phyloP scores from a whole-genome alignment of 768 basidiomycete species.

The Fomitopsis serialis region DNA sequence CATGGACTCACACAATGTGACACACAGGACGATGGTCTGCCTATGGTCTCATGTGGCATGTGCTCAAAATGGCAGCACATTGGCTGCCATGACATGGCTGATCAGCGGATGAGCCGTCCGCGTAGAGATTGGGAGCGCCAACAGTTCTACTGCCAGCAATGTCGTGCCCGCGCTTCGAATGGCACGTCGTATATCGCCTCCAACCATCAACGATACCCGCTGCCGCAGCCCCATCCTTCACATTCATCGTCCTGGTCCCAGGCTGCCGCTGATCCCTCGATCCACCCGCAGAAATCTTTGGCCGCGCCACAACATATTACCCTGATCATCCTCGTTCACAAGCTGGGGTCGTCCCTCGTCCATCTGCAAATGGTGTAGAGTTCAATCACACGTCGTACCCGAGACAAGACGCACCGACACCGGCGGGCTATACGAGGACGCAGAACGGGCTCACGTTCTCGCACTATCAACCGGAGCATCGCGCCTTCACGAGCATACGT shows the following conservation, averaged over 20 bases:
- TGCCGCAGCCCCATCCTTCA: background rate
- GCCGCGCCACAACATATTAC: background rate
- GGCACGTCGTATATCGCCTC: constrained; percentile 8
- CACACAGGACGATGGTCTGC: constrained; percentile 68
- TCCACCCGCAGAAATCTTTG: background rate
- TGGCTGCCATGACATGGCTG: constrained; percentile 72
- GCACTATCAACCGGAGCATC: constrained; percentile 24
- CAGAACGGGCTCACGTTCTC: constrained; percentile 17
- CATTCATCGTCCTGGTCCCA: constrained; percentile 3
- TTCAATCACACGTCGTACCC: background rate
- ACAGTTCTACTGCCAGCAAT: constrained; percentile 72
- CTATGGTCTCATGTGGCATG: constrained; percentile 75
- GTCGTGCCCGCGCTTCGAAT: constrained; percentile 27
- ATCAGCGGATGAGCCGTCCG: constrained; percentile 55
- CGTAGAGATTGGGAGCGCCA: constrained; percentile 82
- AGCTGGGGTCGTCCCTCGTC: too few relatives aligned
- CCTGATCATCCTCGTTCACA: constrained; percentile 7
- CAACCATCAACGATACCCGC: constrained; percentile 9
- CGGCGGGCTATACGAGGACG: constrained; percentile 9
- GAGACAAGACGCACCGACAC: background rate
- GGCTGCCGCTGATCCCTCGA: constrained; percentile 1
- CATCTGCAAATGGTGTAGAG: background rate
- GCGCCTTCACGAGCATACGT: constrained; percentile 14
- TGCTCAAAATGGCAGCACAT: constrained; percentile 93
- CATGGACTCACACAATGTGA: background rate